Percentiles rank a stretch among this genome's conserved stretches.
Conservation (phyloP, 495 filamentous ascomycete genomes). For the Talaromyces trachyspermus region DNA sequence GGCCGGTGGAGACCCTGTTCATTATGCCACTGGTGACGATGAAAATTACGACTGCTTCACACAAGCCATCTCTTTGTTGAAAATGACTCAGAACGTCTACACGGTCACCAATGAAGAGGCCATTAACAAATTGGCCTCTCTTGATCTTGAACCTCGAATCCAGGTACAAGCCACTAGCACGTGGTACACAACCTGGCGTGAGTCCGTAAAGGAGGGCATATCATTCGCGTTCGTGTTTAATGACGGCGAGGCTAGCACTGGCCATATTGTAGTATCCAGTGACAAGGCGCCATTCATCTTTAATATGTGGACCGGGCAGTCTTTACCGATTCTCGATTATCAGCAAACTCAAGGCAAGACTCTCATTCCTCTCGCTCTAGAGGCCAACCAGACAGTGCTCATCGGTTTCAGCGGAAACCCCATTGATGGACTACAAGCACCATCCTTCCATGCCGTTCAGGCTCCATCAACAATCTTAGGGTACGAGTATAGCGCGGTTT, state of each 20-base stretch:
- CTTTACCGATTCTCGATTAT: constrained; percentile 25
- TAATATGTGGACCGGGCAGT: constrained; percentile 35
- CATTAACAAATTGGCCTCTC: constrained; percentile 16
- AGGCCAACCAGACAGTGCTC: constrained; percentile 27
- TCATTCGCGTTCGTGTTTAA: constrained; percentile 36
- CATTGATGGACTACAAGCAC: no score
- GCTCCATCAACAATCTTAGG: constrained; percentile 15
- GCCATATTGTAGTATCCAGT: constrained; percentile 19
- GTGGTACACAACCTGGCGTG: constrained; percentile 28
- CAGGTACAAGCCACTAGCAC: constrained; percentile 21
- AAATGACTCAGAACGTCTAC: constrained; percentile 16
- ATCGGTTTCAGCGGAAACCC: constrained; percentile 22
- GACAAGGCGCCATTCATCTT: constrained; percentile 26
- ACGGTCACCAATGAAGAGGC: constrained; percentile 8
- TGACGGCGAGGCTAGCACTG: no score
- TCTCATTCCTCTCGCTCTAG: constrained; percentile 21
- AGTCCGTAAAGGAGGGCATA: constrained; percentile 12
- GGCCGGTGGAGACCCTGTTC: constrained; percentile 23
- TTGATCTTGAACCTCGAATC: constrained; percentile 17
- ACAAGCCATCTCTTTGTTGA: constrained; percentile 11
- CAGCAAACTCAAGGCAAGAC: constrained; percentile 13
- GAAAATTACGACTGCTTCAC: constrained; percentile 4
- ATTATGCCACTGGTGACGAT: constrained; percentile 14
- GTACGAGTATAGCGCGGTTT: constrained; percentile 10
- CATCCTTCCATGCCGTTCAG: constrained; percentile 7